A percentile compares a stretch with the other conserved stretches of the same genome.
Evolutionary conservation across 2,329 filamentous ascomycete species (phyloP).

Genomic region (Microdochium trichocladiopsis): DNA sequence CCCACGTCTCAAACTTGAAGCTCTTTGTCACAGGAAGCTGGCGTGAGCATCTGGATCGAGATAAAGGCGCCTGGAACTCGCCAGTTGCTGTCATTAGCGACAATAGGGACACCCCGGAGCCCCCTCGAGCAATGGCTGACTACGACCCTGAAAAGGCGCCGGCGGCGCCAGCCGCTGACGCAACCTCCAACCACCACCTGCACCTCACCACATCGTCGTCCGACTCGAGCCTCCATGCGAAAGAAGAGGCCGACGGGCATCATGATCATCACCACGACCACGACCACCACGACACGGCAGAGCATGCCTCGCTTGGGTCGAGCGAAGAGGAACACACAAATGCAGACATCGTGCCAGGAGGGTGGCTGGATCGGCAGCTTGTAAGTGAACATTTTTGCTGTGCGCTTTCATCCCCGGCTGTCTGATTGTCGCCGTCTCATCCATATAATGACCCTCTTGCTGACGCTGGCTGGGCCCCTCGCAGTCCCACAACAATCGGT

Average conservation of each 20-base stretch:
- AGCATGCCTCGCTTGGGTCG: conserved; percentile 1
- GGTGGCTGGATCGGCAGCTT: background rate
- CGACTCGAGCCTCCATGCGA: background rate
- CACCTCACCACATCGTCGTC: background rate
- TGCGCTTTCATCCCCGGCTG: background rate
- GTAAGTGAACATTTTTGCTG: no score
- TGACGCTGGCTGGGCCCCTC: background rate
- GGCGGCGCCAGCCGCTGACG: background rate
- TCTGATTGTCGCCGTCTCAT: background rate
- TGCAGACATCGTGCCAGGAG: background rate
- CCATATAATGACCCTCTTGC: background rate
- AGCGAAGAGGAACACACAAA: conserved; percentile 6
- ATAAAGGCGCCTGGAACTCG: no score
- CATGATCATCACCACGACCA: background rate
- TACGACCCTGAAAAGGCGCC: background rate
- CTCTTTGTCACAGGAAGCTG: no score
- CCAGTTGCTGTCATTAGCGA: no score
- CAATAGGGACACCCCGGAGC: no score
- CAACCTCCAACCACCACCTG: background rate
- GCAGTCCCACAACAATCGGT: background rate
- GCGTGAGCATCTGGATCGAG: no score
- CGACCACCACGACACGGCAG: background rate
- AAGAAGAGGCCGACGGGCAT: background rate
- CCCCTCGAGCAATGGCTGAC: no score
- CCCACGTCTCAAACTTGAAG: no score